These are phyloP conservation scores for Striga asiatica DNA, from an alignment of 257 asterid species.

Conservation along the genomic window DNA sequence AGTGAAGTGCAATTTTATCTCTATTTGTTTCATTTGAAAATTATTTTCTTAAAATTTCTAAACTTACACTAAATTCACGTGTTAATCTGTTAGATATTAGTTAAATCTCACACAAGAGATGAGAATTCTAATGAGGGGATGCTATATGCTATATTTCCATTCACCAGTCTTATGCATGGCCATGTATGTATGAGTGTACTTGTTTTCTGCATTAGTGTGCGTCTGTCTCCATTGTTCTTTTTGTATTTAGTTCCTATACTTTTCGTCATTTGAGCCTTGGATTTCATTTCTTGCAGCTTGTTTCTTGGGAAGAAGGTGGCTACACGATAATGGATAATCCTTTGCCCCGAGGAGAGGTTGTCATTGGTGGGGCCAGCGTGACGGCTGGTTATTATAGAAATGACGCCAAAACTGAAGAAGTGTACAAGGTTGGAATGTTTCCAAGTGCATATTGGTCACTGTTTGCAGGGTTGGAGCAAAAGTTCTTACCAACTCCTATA, in stretches of 20 bases:
- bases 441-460: background rate
- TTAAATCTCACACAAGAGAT: background rate
- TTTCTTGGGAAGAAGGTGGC: slow-evolving; percentile 95
- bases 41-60: background rate
- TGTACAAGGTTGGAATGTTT: slow-evolving; percentile 38
- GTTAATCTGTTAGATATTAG: background rate
- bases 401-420: slow-evolving; percentile 72
- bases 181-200: background rate
- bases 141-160: background rate
- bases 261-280: slow-evolving; percentile 9
- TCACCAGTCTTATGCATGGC: background rate
- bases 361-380: slow-evolving; percentile 77
- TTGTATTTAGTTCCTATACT: too few relatives aligned
- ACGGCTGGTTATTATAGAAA: slow-evolving; percentile 84
- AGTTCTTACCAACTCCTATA: background rate
- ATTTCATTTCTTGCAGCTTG: slow-evolving; percentile 45
- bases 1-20: background rate
- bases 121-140: background rate
- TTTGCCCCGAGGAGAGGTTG: slow-evolving; percentile 88
- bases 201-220: too few relatives aligned
- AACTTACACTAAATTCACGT: background rate
- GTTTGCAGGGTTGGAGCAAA: background rate
- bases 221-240: too few relatives aligned
- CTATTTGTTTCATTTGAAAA: background rate
- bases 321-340: slow-evolving; percentile 66